Evolutionary conservation across 305 asterid genomes (phyloP).

Genomic region (Fraxinus velutina): DNA sequence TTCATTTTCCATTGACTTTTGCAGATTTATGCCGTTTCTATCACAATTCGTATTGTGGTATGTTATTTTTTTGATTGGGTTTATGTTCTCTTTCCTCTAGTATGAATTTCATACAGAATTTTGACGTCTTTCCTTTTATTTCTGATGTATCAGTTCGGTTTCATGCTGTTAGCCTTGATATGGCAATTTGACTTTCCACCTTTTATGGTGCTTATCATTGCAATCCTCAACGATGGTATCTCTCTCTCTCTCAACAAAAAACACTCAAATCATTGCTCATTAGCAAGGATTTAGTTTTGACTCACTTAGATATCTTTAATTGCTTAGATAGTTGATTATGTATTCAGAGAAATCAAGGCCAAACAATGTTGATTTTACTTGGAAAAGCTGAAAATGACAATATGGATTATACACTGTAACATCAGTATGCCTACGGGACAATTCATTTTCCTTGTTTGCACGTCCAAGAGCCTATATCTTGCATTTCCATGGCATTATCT

Average conservation of each 20-base stretch:
- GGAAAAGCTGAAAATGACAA: not conserved
- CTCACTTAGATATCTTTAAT: not conserved
- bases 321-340: not conserved
- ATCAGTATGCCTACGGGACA: not conserved
- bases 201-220: conserved; percentile 99
- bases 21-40: conserved; percentile 98
- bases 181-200: conserved; percentile 98
- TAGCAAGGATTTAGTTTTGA: not conserved
- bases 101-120: not conserved
- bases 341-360: not conserved
- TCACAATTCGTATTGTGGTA: conserved; percentile 99
- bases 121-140: conserved; percentile 15
- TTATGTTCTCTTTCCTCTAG: not conserved
- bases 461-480: not conserved
- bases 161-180: conserved; percentile 89
- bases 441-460: not conserved
- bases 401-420: not conserved
- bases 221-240: conserved; percentile 88
- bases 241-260: conserved; percentile 15
- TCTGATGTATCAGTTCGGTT: conserved; percentile 69
- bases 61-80: conserved; percentile 20
- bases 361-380: not conserved
- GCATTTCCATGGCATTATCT: not conserved
- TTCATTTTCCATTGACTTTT: conserved; percentile 11
- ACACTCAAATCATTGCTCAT: not conserved